These are phyloP conservation scores for Wakefieldia striispora DNA, from an alignment of 768 basidiomycete species.

Conservation along the genomic window DNA sequence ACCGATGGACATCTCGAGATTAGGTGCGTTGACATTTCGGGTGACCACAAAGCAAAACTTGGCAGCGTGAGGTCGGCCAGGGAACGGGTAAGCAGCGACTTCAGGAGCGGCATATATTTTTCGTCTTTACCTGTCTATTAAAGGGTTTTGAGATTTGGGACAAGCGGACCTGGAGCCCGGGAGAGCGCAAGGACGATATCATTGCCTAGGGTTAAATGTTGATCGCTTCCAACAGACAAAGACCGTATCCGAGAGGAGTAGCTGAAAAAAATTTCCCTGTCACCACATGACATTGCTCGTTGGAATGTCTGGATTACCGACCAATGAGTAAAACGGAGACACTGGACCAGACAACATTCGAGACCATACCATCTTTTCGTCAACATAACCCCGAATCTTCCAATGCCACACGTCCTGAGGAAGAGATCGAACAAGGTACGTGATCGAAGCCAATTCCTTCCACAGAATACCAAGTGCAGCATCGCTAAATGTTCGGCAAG, in stretches of 20 bases:
- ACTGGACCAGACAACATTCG: neutral
- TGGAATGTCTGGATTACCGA: conserved; percentile 11
- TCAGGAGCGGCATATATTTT: conserved; percentile 19
- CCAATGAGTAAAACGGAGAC: conserved; percentile 2
- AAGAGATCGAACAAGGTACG: conserved; percentile 21
- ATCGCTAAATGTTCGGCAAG: conserved; percentile 21
- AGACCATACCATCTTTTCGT: conserved; percentile 13
- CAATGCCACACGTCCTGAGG: conserved; percentile 32
- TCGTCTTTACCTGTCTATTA: conserved; percentile 13
- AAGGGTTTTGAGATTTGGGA: conserved; percentile 21
- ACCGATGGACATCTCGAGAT: conserved; percentile 18
- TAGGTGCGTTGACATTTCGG: conserved; percentile 19
- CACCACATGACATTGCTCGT: conserved; percentile 25
- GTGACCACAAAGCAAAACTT: conserved; percentile 5
- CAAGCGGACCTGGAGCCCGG: conserved; percentile 21
- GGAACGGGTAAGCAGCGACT: no score
- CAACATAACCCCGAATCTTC: conserved; percentile 3
- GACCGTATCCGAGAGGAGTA: conserved; percentile 25
- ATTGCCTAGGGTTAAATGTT: conserved; percentile 4
- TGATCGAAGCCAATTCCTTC: conserved; percentile 20
- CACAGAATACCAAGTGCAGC: conserved; percentile 27
- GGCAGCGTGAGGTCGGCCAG: conserved; percentile 13
- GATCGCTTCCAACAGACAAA: conserved; percentile 1
- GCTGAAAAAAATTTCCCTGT: conserved; percentile 28
- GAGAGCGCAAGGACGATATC: conserved; percentile 27